Evolutionary conservation across 305 asterid genomes (phyloP), one percentile per base, ranked within the genome.

Genomic region (Ilex paraguariensis): DNA sequence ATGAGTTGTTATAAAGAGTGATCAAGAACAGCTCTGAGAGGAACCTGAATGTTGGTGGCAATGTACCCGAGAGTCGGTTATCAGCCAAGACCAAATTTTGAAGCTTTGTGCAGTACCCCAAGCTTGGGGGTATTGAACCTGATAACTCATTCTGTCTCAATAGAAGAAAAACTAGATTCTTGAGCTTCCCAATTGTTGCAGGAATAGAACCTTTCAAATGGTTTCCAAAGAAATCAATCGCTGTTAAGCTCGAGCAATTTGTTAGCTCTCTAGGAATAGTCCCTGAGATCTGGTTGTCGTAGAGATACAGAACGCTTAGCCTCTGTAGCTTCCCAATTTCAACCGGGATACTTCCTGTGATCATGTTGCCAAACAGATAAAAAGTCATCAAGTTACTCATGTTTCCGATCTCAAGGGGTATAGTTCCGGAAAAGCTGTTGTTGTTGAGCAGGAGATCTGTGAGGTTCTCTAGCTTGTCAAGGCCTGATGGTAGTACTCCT

Each of bases 401-500:
- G 65, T 91, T 91, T 61, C 97, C 95, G 2, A 85, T 85, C 62
- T 76, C 79, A 10, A 86, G 80, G 0, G 95, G 97, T 44, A 90
- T 59, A 60, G 33, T 73, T 64, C 95, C 98, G 1, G 77, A 66
- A 45, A 88, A 83, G 66, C 87, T 84, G 84, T 91, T 91, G 77
- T 85, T 88, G 77, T 86, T 82, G 79, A 91, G 97, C 68, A 85
- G 59, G 49, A 91, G 98, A 75, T 88, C 98, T 2, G 92, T 87
- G 60, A 91, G 84, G 69, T 51, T 78, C 59, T 66, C 68, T 21
- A 91, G 72, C 44, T 57, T 75, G 77, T 77, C 87, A 15, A 91
- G 62, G 58, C 61, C 75, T 0, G 77, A 36, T 8, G 98, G 98
- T 48, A 91, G 31, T 8, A 21, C 36, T 10, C 95, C 95, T 7